A percentile compares a stretch with the other conserved stretches of the same genome.
These are phyloP conservation scores for Pharus latifolius DNA, from an alignment of 176 grass and related monocot genomes.

Conservation along the genomic window DNA sequence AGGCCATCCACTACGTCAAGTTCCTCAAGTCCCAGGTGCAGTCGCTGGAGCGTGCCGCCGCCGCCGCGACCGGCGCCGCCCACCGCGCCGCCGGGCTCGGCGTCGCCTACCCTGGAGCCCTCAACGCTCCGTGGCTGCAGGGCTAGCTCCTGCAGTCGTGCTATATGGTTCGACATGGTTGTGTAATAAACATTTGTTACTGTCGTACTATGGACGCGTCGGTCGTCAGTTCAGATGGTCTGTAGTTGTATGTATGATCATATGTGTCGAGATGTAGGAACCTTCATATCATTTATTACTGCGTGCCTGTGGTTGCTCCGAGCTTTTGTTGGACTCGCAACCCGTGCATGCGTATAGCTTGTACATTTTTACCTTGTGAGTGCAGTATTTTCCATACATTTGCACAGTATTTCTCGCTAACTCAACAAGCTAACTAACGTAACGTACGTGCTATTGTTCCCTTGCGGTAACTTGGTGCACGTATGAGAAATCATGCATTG, in stretches of 20 bases:
- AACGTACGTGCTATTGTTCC: too few relatives aligned
- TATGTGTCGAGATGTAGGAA: constrained; percentile 29
- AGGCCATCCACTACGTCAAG: constrained; percentile 98
- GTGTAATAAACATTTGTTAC: neutral
- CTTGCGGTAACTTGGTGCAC: too few relatives aligned
- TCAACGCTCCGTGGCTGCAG: constrained; percentile 16
- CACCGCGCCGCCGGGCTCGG: neutral
- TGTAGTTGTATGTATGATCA: constrained; percentile 5
- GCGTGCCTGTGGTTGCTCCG: constrained; percentile 28
- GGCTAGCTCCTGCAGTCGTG: too few relatives aligned
- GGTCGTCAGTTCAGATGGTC: neutral
- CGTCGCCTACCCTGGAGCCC: constrained; percentile 4
- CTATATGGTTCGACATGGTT: neutral
- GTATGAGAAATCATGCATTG: too few relatives aligned
- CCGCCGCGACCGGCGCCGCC: constrained; percentile 10
- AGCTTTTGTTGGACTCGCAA: constrained; percentile 42
- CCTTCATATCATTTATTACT: neutral
- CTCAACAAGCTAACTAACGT: too few relatives aligned
- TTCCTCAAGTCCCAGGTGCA: constrained; percentile 93
- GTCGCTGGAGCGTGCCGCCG: constrained; percentile 62
- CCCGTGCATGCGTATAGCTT: constrained; percentile 23
- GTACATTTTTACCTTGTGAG: neutral
- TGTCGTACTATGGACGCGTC: neutral
- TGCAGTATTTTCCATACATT: neutral
- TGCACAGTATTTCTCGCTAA: too few relatives aligned